Evolutionary conservation across 345 rosid species (phyloP).

Genomic region (Rubroshorea leprosula): DNA sequence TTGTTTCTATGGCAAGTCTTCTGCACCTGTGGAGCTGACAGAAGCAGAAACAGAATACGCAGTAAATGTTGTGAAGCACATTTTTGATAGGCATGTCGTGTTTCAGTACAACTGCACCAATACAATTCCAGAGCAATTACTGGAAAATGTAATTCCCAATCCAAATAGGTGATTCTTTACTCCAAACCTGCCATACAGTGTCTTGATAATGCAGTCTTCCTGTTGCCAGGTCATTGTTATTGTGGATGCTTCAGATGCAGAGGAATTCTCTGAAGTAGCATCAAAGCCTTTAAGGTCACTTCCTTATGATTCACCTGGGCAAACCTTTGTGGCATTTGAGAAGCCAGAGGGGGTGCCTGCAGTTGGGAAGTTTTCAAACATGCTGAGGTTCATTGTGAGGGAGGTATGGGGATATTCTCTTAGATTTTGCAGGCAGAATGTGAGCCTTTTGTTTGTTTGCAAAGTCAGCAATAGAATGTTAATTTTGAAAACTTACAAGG

Average conservation of each 20-base stretch:
- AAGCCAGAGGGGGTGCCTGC: conserved; percentile 81
- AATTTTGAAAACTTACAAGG: too few species aligned
- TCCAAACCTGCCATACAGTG: conserved; percentile 2
- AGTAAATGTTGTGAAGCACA: conserved; percentile 90
- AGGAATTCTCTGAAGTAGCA: conserved; percentile 60
- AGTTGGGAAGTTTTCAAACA: conserved; percentile 83
- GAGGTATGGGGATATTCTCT: conserved; percentile 48
- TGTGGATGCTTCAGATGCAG: conserved; percentile 91
- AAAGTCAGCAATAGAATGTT: too few species aligned
- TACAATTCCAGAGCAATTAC: conserved; percentile 86
- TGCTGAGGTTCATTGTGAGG: conserved; percentile 76
- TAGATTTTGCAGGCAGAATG: not conserved
- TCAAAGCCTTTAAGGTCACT: conserved; percentile 75
- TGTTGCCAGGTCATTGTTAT: conserved; percentile 68
- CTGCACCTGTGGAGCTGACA: conserved; percentile 85
- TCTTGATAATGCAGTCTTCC: conserved; percentile 16
- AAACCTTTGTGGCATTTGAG: conserved; percentile 81
- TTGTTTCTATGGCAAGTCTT: conserved; percentile 45
- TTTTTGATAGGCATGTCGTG: conserved; percentile 78
- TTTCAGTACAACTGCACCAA: conserved; percentile 97
- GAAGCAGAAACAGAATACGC: conserved; percentile 98
- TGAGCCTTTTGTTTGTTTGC: not conserved
- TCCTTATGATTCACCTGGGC: conserved; percentile 93
- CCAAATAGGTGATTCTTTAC: conserved; percentile 6
- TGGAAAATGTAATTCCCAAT: conserved; percentile 68